These are phyloP conservation scores for Pythium aphanidermatum DNA, from an alignment of 352 stramenopile genomes.

Conservation along the genomic window DNA sequence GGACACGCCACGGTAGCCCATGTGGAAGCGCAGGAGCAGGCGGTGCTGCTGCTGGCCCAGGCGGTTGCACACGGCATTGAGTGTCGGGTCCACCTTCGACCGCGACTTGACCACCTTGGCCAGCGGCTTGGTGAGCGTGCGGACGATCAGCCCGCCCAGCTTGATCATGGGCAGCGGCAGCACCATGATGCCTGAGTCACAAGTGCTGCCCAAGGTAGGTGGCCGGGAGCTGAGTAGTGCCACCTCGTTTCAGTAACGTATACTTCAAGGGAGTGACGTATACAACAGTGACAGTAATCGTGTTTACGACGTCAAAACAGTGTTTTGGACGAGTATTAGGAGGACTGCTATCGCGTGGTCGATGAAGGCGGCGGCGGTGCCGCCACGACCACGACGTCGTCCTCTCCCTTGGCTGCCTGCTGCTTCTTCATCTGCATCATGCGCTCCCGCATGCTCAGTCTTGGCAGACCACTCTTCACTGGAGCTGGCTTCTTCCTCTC, in stretches of 20 bases:
- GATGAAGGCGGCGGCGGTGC: constrained; percentile 2
- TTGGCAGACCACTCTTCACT: constrained; percentile 13
- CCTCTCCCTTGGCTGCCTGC: constrained; percentile 9
- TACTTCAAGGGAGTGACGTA: too few species aligned
- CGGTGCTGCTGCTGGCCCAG: constrained; percentile 68
- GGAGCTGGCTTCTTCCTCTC: constrained; percentile 21
- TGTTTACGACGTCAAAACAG: too few species aligned
- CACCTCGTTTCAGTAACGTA: too few species aligned
- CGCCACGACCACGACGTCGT: constrained; percentile 11
- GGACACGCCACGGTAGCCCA: constrained; percentile 70
- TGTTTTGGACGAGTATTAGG: too few species aligned
- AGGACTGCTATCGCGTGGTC: constrained; percentile 10
- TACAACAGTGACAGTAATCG: too few species aligned
- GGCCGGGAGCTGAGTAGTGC: too few species aligned
- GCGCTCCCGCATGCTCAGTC: constrained; percentile 22
- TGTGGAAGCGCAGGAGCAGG: constrained; percentile 63
- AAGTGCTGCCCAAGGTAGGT: too few species aligned
- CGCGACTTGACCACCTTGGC: constrained; percentile 88
- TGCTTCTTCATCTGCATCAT: constrained; percentile 26
- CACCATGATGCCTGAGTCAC: constrained; percentile 19
- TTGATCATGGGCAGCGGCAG: constrained; percentile 77
- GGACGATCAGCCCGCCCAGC: constrained; percentile 70
- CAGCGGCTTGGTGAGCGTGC: constrained; percentile 80
- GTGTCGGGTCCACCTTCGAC: constrained; percentile 66
- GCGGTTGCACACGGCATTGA: constrained; percentile 51